A percentile compares a stretch with the other conserved stretches of the same genome.
Evolutionary conservation across 768 basidiomycete genomes (phyloP).

Genomic region (Chalciporus sphaerocephalus): DNA sequence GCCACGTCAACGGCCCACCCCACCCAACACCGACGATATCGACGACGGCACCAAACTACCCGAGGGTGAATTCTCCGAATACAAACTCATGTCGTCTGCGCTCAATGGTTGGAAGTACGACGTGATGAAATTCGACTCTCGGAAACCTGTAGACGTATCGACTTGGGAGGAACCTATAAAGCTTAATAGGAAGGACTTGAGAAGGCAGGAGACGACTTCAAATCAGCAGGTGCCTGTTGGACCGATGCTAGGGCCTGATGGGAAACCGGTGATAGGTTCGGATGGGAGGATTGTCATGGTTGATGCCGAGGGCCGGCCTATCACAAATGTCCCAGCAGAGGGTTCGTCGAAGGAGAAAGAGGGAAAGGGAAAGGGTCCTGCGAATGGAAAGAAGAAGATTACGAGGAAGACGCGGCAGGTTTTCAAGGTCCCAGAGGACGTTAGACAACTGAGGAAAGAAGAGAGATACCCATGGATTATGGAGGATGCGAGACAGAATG

Average conservation of each 20-base stretch:
- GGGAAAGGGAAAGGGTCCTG: constrained; percentile 41
- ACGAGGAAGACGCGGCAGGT: constrained; percentile 83
- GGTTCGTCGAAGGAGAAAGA: constrained; percentile 30
- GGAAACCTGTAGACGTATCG: constrained; percentile 65
- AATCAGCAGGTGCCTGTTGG: constrained; percentile 50
- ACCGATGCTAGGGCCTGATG: constrained; percentile 78
- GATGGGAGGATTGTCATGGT: constrained; percentile 81
- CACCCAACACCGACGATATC: constrained; percentile 39
- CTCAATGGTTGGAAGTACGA: constrained; percentile 89
- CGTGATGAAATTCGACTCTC: constrained; percentile 85
- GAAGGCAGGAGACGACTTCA: constrained; percentile 41
- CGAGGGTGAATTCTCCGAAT: constrained; percentile 69
- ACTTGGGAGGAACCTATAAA: constrained; percentile 74
- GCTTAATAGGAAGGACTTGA: constrained; percentile 81
- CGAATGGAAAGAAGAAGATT: constrained; percentile 64
- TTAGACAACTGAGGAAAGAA: constrained; percentile 74
- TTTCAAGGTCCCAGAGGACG: constrained; percentile 73
- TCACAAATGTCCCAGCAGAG: constrained; percentile 37
- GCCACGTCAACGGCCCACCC: constrained; percentile 39
- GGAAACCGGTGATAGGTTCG: constrained; percentile 74
- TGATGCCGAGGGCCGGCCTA: constrained; percentile 71
- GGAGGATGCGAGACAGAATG: constrained; percentile 68
- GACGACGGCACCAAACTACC: constrained; percentile 56
- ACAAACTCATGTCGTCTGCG: constrained; percentile 71
- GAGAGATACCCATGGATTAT: constrained; percentile 91